Percentiles rank a stretch among this genome's conserved stretches.
Conservation (phyloP, 202 grass and related monocot genomes). For the Panicum virgatum region DNA sequence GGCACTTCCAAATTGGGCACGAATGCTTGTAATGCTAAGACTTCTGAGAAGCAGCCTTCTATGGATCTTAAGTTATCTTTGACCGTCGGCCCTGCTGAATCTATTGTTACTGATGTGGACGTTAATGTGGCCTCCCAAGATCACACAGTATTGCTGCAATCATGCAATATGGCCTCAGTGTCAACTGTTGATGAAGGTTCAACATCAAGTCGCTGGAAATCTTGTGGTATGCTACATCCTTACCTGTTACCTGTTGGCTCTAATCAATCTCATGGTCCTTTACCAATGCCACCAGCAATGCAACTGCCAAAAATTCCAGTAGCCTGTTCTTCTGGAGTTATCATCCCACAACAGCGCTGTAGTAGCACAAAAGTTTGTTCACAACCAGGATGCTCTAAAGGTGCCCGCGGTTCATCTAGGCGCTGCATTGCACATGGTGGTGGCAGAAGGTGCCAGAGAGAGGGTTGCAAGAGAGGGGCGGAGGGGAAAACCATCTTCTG, state of each 20-base stretch:
- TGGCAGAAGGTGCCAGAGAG: conserved; percentile 72
- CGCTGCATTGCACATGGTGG: conserved; percentile 82
- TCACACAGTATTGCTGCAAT: conserved; percentile 25
- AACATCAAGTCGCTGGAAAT: conserved; percentile 67
- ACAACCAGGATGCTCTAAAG: conserved; percentile 62
- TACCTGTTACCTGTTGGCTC: conserved; percentile 37
- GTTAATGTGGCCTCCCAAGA: conserved; percentile 10
- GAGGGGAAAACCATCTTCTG: conserved; percentile 82
- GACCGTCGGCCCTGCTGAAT: conserved; percentile 57
- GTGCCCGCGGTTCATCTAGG: conserved; percentile 75
- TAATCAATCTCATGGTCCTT: not conserved
- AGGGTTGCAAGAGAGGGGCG: conserved; percentile 70
- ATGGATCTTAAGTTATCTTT: conserved; percentile 68
- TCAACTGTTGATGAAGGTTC: conserved; percentile 70
- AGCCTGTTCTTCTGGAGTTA: conserved; percentile 16
- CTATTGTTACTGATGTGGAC: conserved; percentile 57
- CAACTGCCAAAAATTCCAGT: conserved; percentile 30
- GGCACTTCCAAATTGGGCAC: conserved; percentile 26
- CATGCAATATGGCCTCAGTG: conserved; percentile 33
- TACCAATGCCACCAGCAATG: not conserved
- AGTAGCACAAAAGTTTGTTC: conserved; percentile 58
- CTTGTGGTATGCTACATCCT: conserved; percentile 58
- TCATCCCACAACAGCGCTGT: conserved; percentile 37
- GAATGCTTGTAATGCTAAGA: conserved; percentile 29
- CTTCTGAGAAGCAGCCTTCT: conserved; percentile 33